A percentile compares a stretch with the other conserved stretches of the same genome.
These are phyloP conservation scores for Ophiostoma pallidulum DNA, from an alignment of 2,329 filamentous ascomycete genomes.

Conservation along the genomic window DNA sequence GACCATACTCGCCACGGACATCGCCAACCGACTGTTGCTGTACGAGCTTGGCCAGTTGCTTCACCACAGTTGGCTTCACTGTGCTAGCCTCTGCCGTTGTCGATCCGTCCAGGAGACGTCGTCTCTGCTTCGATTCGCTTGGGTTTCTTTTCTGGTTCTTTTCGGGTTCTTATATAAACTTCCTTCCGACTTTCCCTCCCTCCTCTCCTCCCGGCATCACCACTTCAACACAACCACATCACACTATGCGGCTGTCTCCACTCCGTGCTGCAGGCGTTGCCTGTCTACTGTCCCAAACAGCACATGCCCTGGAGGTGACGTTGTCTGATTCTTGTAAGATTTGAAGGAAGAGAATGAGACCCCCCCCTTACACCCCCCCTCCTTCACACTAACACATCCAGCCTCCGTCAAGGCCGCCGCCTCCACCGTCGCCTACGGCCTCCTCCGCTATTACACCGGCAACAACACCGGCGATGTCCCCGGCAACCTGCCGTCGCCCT, in stretches of 20 bases:
- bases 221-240: not conserved
- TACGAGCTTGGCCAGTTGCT: too few relatives aligned
- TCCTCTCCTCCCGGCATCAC: not conserved
- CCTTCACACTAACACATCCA: slow-evolving; percentile 22
- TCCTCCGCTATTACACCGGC: slow-evolving; percentile 41
- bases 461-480: slow-evolving; percentile 50
- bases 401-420: slow-evolving; percentile 42
- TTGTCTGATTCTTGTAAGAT: slow-evolving; percentile 9
- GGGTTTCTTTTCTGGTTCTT: slow-evolving; percentile 1
- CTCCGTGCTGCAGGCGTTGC: slow-evolving; percentile 9
- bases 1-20: too few relatives aligned
- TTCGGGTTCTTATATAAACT: slow-evolving; percentile 14
- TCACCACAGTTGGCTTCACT: slow-evolving; percentile 5
- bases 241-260: slow-evolving; percentile 3
- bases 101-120: slow-evolving; percentile 2
- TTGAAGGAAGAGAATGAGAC: accelerated
- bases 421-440: slow-evolving; percentile 29
- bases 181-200: slow-evolving; percentile 6
- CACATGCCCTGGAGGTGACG: slow-evolving; percentile 14
- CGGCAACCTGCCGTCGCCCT: slow-evolving; percentile 49
- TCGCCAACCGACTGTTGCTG: too few relatives aligned
- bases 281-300: slow-evolving; percentile 13
- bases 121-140: slow-evolving; percentile 13
- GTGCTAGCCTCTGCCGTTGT: slow-evolving; percentile 12
- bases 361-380: not conserved